These are phyloP conservation scores for Beta corolliflora DNA, from an alignment of 179 eudicot genomes.

Conservation along the genomic window DNA sequence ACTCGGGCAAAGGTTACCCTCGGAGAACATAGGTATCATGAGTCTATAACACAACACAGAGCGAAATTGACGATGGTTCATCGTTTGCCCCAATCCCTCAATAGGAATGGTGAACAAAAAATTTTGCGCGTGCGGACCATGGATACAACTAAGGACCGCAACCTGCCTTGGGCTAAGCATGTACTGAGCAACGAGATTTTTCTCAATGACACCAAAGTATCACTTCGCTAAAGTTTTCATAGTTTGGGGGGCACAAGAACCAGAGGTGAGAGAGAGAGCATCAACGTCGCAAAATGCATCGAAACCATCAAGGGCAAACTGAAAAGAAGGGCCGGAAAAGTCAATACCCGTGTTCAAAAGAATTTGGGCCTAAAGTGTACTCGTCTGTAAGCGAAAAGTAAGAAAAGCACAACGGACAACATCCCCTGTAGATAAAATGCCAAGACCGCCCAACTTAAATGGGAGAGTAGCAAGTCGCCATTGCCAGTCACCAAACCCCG, in stretches of 20 bases:
- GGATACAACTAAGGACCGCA: background rate
- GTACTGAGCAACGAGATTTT: background rate
- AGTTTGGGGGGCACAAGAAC: background rate
- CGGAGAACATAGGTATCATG: background rate
- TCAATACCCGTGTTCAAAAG: background rate
- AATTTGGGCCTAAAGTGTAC: too few species aligned
- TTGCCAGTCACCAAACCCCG: too few species aligned
- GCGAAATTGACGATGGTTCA: background rate
- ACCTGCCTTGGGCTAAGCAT: background rate
- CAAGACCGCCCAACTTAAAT: too few species aligned
- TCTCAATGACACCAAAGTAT: too few species aligned
- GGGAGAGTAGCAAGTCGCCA: too few species aligned
- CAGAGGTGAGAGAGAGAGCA: background rate
- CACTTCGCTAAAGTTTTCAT: background rate
- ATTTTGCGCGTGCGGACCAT: background rate
- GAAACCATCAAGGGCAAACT: background rate
- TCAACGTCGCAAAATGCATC: background rate
- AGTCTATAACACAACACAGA: background rate
- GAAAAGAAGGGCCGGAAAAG: background rate
- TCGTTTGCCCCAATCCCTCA: background rate
- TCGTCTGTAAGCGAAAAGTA: too few species aligned
- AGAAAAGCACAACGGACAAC: too few species aligned
- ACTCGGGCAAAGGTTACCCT: background rate
- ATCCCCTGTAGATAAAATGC: too few species aligned
- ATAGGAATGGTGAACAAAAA: background rate